Evolutionary conservation across 805 yeast genomes (phyloP).

Genomic region (Metschnikowia kofuensis): DNA sequence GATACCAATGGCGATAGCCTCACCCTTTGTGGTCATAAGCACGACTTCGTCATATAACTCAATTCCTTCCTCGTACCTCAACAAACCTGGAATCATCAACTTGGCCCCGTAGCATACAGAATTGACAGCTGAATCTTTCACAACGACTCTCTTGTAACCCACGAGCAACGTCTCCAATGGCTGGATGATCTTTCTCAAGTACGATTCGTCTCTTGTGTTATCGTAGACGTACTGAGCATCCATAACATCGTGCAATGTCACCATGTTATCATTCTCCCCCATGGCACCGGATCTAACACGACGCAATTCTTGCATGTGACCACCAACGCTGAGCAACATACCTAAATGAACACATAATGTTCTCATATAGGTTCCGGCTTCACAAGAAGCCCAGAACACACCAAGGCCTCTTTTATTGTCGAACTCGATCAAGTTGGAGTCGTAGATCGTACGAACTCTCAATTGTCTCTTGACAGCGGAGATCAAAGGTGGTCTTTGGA

Average conservation of each 20-base stretch:
- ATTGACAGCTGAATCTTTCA: slow-evolving; percentile 90
- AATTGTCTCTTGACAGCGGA: slow-evolving; percentile 99
- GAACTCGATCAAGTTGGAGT: slow-evolving; percentile 91
- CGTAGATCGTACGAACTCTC: slow-evolving; percentile 97
- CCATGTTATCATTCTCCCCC: slow-evolving; percentile 85
- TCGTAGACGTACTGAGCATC: slow-evolving; percentile 99
- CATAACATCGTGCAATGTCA: slow-evolving; percentile 93
- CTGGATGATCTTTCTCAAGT: slow-evolving; percentile 87
- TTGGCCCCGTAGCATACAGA: slow-evolving; percentile 99
- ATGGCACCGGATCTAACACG: slow-evolving; percentile 98
- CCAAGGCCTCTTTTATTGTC: slow-evolving; percentile 95
- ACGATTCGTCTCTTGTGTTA: slow-evolving; percentile 94
- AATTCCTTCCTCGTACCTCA: slow-evolving; percentile 96
- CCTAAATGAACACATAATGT: slow-evolving; percentile 98
- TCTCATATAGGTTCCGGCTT: slow-evolving; percentile 99
- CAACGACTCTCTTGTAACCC: slow-evolving; percentile 96
- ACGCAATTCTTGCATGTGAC: slow-evolving; percentile 99
- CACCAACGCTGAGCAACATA: slow-evolving; percentile 97
- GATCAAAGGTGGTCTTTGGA: slow-evolving; percentile 98
- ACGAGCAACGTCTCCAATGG: slow-evolving; percentile 92
- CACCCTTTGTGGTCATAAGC: slow-evolving; percentile 97
- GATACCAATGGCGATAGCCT: slow-evolving; percentile 96
- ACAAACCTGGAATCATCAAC: slow-evolving; percentile 96
- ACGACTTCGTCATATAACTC: slow-evolving; percentile 98
- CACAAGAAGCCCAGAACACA: slow-evolving; percentile 99